These are phyloP conservation scores for Wickerhamomyces bisporus DNA, from an alignment of 805 yeast genomes.

Conservation along the genomic window DNA sequence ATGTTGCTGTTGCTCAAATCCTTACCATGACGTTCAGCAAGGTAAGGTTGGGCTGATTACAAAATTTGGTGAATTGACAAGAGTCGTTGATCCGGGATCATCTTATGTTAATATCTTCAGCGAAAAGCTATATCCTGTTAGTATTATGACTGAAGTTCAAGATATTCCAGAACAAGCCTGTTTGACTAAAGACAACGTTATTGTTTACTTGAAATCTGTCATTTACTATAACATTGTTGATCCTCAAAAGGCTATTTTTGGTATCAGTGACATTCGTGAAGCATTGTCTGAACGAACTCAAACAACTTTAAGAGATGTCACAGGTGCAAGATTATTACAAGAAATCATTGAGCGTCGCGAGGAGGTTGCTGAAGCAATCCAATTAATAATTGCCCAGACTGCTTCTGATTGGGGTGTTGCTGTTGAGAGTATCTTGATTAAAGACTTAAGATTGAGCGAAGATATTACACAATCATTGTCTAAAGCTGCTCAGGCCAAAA, in stretches of 20 bases:
- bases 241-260: constrained; percentile 61
- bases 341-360: constrained; percentile 72
- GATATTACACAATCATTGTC: constrained; percentile 57
- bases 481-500: constrained; percentile 69
- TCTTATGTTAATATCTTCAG: constrained; percentile 60
- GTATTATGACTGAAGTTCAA: constrained; percentile 51
- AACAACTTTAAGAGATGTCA: constrained; percentile 67
- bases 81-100: constrained; percentile 67
- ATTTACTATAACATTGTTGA: constrained; percentile 61
- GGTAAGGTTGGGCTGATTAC: constrained; percentile 68
- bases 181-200: constrained; percentile 67
- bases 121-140: constrained; percentile 46
- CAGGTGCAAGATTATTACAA: constrained; percentile 60
- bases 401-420: constrained; percentile 68
- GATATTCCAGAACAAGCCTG: constrained; percentile 66
- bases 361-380: constrained; percentile 62
- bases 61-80: constrained; percentile 58
- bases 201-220: constrained; percentile 58
- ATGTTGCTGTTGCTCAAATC: constrained; percentile 47
- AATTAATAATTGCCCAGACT: constrained; percentile 52
- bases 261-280: constrained; percentile 45
- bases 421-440: constrained; percentile 62
- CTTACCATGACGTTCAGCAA: constrained; percentile 54
- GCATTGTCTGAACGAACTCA: constrained; percentile 66
- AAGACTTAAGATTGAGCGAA: constrained; percentile 53